Base-by-base conservation (phyloP, 73 alveolate species). In the Paramecium tetraurelia region DNA sequence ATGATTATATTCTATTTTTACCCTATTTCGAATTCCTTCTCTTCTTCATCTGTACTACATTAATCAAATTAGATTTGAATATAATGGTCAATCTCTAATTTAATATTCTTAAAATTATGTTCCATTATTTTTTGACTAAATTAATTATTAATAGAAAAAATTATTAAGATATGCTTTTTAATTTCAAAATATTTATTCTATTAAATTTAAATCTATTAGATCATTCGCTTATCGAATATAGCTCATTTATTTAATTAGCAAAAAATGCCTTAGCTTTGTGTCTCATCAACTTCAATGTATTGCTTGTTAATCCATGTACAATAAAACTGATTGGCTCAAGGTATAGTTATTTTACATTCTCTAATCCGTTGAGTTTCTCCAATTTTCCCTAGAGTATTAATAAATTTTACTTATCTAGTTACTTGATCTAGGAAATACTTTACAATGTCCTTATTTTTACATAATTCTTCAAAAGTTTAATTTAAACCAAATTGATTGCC, bases 241-340 rank as follows among this genome's bases (percentile, higher is more conserved):
- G 27, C 29, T 93, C 53, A 31, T 93, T 92, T 16, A 97, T 72
- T 92, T 75, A 72, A 68, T 95, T 58, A 33, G 35, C 92, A 92
- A 94, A 97, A 72, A 86, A 85, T 48, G 95, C 70, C 89, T 92
- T 96, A 1, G 97, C 97, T 43, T 94, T 72, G 84, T 80, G 96
- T 89, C 99, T 96, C 93, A 96, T 97, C 29, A 97, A 35, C 92
- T 97, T 97, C 22, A 97, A 76, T n/a, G 99, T 97, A 24, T 98
- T 97, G 3, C 98, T 96, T 41, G 92, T 90, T 33, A 95, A 77
- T 57, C 94, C 98, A 50, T 86, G 95, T 16, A 68, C 95, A 6
- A 94, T 68, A 69, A 96, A 95, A 58, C 95, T 92, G 9, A 24
- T 90, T 14, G 94, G 68, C 58, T 95, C 92, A 76, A 97, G 93